A percentile compares a stretch with the other conserved stretches of the same genome.
These are phyloP conservation scores for Fusarium clavum DNA, from an alignment of 2,329 filamentous ascomycete species.

Conservation along the genomic window DNA sequence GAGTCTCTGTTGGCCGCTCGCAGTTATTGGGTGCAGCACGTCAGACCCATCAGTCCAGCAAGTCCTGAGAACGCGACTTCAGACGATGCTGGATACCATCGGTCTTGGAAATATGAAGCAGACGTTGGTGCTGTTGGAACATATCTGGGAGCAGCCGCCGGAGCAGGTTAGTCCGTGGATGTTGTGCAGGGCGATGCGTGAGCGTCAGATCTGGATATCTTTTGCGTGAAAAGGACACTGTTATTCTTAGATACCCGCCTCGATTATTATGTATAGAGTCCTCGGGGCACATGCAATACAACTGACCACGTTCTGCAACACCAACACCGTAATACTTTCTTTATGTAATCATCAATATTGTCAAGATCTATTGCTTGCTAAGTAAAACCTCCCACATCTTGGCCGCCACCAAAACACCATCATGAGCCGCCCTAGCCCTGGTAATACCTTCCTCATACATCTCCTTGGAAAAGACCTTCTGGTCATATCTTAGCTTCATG, in stretches of 20 bases:
- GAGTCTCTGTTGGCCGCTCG: conserved; percentile 55
- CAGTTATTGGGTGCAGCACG: conserved; percentile 54
- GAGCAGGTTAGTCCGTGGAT: conserved; percentile 56
- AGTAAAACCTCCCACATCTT: conserved; percentile 47
- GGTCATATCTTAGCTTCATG: conserved; percentile 44
- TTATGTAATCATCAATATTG: neutral
- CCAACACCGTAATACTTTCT: neutral
- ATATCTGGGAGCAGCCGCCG: conserved; percentile 54
- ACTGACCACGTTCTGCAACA: neutral
- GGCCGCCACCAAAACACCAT: conserved; percentile 45
- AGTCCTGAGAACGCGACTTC: conserved; percentile 50
- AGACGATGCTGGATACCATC: conserved; percentile 52
- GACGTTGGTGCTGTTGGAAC: conserved; percentile 56
- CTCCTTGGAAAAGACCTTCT: conserved; percentile 45
- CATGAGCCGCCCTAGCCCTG: conserved; percentile 45
- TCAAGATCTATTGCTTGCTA: neutral
- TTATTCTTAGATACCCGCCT: conserved; percentile 23
- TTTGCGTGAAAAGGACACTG: conserved; percentile 53
- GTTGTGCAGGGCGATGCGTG: conserved; percentile 58
- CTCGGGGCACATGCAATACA: conserved; percentile 17
- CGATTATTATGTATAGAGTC: conserved; percentile 4
- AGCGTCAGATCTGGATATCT: conserved; percentile 61
- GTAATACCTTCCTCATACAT: conserved; percentile 45
- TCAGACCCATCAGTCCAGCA: conserved; percentile 51
- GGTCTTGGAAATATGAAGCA: conserved; percentile 60